Base-by-base conservation (phyloP, 2,329 filamentous ascomycete species). In the Botrytis paeoniae region DNA sequence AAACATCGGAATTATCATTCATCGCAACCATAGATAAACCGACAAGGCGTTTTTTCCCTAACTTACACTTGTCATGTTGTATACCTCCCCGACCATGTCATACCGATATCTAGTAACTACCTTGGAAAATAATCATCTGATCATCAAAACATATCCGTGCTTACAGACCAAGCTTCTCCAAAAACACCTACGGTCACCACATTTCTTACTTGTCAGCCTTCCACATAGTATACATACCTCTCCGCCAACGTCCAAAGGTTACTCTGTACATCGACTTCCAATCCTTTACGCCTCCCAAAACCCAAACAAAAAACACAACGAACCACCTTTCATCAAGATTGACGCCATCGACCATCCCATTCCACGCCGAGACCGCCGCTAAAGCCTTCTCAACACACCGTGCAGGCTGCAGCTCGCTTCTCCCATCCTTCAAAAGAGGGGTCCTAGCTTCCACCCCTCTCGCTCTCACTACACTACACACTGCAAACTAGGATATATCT, bases 341-440 rank as follows among this genome's bases (percentile, higher is more conserved):
- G 45, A 66, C 64, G 45, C 64, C 45, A 39, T 66, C 25, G 22
- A 39, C 43, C 25, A 41, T 29, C 32, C 45, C 45, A 22, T 51
- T 51, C 45, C 14, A 54, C 45, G 45, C 29, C 45, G 32, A 66
- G 63, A n/a, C 32, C 63, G 32, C 9, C 22, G 35, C 41, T 18
- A n/a, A 37, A 51, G 29, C 37, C 14, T 29, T 62, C 63, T 35
- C 16, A 54, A 29, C 51, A 29, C 51, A 51, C 48, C 22, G 48
- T 43, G 37, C 59, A 22, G 45, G 45, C 45, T 48, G 45, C 45
- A 62, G 60, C 22, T 70, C 68, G 68, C 68, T 70, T 70, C 54
- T n/a, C 68, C 16, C 32, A 45, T 48, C 39, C 29, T 45, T 69
- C 22, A 16, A 59, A 69, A 43, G 66, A 43, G 66, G 66, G 65